Percentiles rank a stretch among this genome's conserved stretches.
Evolutionary conservation across 495 filamentous ascomycete genomes (phyloP).

Genomic region (Trichoderma reesei): DNA sequence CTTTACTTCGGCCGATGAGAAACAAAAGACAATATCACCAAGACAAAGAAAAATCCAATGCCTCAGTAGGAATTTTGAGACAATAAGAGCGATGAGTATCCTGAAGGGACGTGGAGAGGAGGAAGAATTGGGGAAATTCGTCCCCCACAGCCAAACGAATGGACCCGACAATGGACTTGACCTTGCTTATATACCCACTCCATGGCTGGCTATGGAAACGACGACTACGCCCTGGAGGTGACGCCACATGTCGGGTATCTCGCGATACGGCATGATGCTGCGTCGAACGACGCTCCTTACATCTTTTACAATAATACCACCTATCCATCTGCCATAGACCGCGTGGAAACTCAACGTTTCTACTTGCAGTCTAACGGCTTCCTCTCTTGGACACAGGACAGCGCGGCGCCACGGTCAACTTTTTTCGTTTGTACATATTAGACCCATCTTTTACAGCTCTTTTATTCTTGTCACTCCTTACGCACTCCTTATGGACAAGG

Average conservation of each 20-base stretch:
- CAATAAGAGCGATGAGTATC: too few relatives aligned
- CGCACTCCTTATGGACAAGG: neutral
- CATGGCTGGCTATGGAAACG: neutral
- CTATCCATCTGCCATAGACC: neutral
- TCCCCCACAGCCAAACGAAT: neutral
- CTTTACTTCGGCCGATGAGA: neutral
- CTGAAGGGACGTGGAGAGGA: neutral
- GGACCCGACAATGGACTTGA: neutral
- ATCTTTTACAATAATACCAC: neutral
- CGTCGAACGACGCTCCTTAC: neutral
- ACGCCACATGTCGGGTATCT: neutral
- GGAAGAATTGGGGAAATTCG: neutral
- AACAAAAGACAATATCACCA: neutral
- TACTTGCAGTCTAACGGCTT: neutral
- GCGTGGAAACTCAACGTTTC: neutral
- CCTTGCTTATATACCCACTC: neutral
- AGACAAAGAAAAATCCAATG: neutral
- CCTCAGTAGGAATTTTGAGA: too few relatives aligned
- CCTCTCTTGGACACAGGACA: neutral
- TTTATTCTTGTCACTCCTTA: neutral
- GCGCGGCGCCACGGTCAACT: conserved; percentile 2
- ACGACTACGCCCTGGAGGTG: neutral
- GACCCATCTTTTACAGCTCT: neutral
- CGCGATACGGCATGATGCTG: neutral
- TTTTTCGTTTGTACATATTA: conserved; percentile 3